Conservation (phyloP, 2,329 filamentous ascomycete genomes). For the Fusarium oligoseptatum region DNA sequence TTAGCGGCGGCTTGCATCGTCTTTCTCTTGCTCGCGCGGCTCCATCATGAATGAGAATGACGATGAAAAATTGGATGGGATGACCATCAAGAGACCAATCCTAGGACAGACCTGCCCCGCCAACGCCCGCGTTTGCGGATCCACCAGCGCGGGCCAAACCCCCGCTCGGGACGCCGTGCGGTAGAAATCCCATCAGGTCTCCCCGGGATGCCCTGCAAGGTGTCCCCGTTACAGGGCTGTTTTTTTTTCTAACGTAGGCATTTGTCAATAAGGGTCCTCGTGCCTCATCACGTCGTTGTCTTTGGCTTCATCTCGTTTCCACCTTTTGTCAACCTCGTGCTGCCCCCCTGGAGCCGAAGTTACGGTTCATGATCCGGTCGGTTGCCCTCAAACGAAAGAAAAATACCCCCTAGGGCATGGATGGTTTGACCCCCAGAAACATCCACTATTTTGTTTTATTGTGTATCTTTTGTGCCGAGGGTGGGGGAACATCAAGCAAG, state of each 20-base stretch:
- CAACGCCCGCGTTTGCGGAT: slow-evolving; percentile 38
- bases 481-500: slow-evolving; percentile 25
- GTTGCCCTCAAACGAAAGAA: slow-evolving; percentile 12
- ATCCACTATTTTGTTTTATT: slow-evolving; percentile 34
- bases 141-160: slow-evolving; percentile 43
- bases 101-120: slow-evolving; percentile 31
- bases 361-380: slow-evolving; percentile 8
- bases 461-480: slow-evolving; percentile 43
- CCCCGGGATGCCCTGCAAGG: slow-evolving; percentile 28
- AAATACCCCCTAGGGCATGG: slow-evolving; percentile 15
- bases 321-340: neutral
- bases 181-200: slow-evolving; percentile 12
- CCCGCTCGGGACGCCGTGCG: slow-evolving; percentile 40
- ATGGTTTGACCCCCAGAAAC: slow-evolving; percentile 17
- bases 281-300: slow-evolving; percentile 3
- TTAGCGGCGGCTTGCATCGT: slow-evolving; percentile 46
- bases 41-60: slow-evolving; percentile 45
- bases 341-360: neutral
- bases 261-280: slow-evolving; percentile 4
- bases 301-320: neutral
- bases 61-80: slow-evolving; percentile 42
- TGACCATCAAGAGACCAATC: slow-evolving; percentile 37
- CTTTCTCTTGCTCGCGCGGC: slow-evolving; percentile 41
- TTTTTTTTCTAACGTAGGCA: neutral
- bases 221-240: neutral